Evolutionary conservation across 2,329 filamentous ascomycete genomes (phyloP).

Genomic region (Penicillium sp.): DNA sequence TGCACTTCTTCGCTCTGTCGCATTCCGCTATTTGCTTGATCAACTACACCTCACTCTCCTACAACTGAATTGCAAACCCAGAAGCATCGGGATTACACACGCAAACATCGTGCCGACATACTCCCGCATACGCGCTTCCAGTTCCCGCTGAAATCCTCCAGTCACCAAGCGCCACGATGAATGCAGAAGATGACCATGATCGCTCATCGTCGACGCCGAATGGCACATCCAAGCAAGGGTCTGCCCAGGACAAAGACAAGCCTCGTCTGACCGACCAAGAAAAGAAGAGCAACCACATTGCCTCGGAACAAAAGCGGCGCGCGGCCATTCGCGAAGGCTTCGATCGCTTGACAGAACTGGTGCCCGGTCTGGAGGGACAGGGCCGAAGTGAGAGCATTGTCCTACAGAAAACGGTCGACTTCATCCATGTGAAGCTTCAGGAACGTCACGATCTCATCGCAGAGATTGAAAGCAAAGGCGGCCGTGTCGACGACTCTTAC

Average conservation of each 20-base stretch:
- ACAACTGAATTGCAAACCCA: not conserved
- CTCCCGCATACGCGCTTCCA: constrained; percentile 19
- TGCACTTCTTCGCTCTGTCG: constrained; percentile 6
- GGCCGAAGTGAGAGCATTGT: constrained; percentile 84
- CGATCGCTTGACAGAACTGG: constrained; percentile 75
- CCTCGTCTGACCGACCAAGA: constrained; percentile 68
- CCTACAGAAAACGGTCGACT: constrained; percentile 70
- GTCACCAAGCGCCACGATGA: constrained; percentile 21
- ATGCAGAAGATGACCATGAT: constrained; percentile 32
- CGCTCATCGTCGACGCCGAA: constrained; percentile 38
- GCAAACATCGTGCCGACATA: not conserved
- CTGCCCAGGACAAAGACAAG: constrained; percentile 51
- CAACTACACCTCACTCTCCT: not conserved
- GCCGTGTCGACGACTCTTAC: constrained; percentile 51
- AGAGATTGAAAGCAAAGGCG: constrained; percentile 61
- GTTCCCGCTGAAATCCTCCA: constrained; percentile 22
- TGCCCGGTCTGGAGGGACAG: constrained; percentile 79
- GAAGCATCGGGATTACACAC: not conserved
- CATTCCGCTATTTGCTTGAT: constrained; percentile 3
- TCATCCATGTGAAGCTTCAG: constrained; percentile 62
- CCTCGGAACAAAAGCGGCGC: constrained; percentile 65
- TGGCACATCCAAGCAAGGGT: constrained; percentile 30
- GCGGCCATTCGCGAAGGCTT: constrained; percentile 81
- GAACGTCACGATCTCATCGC: constrained; percentile 61
- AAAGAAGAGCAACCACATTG: constrained; percentile 74